Evolutionary conservation across 2,329 filamentous ascomycete species (phyloP), one percentile per base, ranked within the genome.

Genomic region (Rhynchosporium graminicola): DNA sequence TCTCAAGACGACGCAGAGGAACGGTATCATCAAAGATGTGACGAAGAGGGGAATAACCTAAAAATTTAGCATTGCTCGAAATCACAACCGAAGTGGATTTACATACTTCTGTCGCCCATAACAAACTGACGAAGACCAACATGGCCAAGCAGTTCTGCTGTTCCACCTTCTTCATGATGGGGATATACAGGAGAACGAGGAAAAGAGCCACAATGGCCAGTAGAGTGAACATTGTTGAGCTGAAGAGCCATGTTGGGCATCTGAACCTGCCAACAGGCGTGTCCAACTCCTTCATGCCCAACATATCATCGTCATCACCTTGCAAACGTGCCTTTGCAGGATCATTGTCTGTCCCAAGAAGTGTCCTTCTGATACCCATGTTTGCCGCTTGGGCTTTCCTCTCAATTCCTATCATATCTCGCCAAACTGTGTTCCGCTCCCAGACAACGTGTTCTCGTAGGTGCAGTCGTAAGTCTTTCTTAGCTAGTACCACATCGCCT

Each of bases 401-500:
- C 79, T 99, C 96, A 69, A 99, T 94, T 59, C 94, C 95, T 74
- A 99, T 99, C 86, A 99, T 95, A 71, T 99, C 95, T 77, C 96
- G 83, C 95, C 95, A 99, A 20, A 99, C 95, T 0, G 95, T 99
- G 74, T 99, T 99, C 62, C 95, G 86, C 76, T 99, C 96, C 96
- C 95, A 99, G 0, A 98, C 94, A 26, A 99, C 93, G 75, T 99
- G 95, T 77, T 99, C 96, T 62, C 95, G 83, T 31, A 99, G 83
- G 73, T 99, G 93, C 36, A 97, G 85, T 59, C 95, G 86, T 62
- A 99, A 81, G 73, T 98, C 95, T 69, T 91, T 88, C 71, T 87
- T 91, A 4, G 95, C 93, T 12, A 89, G 79, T 5, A 83, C 80
- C 3, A 89, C 77, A 72, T 99, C 91, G 36, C 92, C 92, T 47